phyloP scores from a whole-genome alignment of 257 asterid species.

The Plectranthus barbatus region DNA sequence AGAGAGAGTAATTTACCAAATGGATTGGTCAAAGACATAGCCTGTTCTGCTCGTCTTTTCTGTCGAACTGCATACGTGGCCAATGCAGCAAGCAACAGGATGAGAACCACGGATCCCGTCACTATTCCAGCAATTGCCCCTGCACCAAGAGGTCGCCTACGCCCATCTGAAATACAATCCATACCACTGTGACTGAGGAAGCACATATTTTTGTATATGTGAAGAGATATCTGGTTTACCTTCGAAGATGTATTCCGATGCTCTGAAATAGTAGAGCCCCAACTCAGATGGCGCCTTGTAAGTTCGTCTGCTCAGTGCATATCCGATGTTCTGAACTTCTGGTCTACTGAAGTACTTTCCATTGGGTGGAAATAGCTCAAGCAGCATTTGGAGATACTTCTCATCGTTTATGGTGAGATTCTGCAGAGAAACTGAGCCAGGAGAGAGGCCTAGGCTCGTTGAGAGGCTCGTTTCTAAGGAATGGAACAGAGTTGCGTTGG shows the following conservation, averaged over 20 bases:
- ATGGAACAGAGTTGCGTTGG: slow-evolving; percentile 57
- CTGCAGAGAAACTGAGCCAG: slow-evolving; percentile 71
- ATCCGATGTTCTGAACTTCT: slow-evolving; percentile 65
- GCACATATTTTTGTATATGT: neutral
- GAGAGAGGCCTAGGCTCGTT: slow-evolving; percentile 54
- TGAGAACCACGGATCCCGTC: slow-evolving; percentile 43
- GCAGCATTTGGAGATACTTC: slow-evolving; percentile 70
- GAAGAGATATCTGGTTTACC: slow-evolving; percentile 25
- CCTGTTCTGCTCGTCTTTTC: slow-evolving; percentile 78
- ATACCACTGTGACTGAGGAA: neutral
- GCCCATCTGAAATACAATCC: slow-evolving; percentile 23
- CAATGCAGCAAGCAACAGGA: slow-evolving; percentile 49
- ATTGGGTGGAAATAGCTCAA: slow-evolving; percentile 56
- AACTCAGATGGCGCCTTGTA: slow-evolving; percentile 74
- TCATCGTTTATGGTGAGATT: slow-evolving; percentile 60
- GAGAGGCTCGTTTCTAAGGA: slow-evolving; percentile 78
- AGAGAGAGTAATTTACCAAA: slow-evolving; percentile 43
- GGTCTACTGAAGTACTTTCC: slow-evolving; percentile 56
- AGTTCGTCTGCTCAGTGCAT: slow-evolving; percentile 58
- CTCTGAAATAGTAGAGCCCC: slow-evolving; percentile 85
- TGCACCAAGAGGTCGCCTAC: slow-evolving; percentile 27
- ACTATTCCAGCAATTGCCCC: slow-evolving; percentile 55
- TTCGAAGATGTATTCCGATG: slow-evolving; percentile 53
- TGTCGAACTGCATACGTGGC: slow-evolving; percentile 65
- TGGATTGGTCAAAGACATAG: slow-evolving; percentile 64